A percentile compares a stretch with the other conserved stretches of the same genome.
Conservation (phyloP, 225 moss, liverwort and hornwort species). For the Polytrichum commune region DNA sequence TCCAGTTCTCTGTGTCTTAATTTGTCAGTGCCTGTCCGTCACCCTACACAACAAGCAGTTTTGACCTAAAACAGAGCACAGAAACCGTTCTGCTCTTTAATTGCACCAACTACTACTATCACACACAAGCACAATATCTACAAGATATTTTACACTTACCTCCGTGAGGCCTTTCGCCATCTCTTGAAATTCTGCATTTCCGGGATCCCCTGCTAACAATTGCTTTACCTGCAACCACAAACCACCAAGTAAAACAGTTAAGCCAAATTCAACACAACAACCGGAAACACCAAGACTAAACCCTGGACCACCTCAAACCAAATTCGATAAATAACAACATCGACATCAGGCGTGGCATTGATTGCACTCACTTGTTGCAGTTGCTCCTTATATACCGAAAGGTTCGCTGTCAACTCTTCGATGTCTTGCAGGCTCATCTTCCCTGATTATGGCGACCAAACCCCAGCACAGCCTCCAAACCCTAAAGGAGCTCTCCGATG, state of each 20-base stretch:
- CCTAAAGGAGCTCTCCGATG: no score
- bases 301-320: no score
- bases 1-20: conserved; percentile 56
- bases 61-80: conserved; percentile 34
- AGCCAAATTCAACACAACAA: background rate
- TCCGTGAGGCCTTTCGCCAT: conserved; percentile 85
- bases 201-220: conserved; percentile 65
- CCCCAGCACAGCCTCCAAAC: no score
- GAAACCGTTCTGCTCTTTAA: conserved; percentile 30
- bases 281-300: no score
- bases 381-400: conserved; percentile 86
- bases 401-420: conserved; percentile 82
- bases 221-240: conserved; percentile 70
- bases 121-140: conserved; percentile 18
- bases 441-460: conserved; percentile 1
- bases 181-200: conserved; percentile 78
- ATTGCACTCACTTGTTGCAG: conserved; percentile 62
- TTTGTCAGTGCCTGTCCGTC: conserved; percentile 48
- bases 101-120: conserved; percentile 27
- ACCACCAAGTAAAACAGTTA: background rate
- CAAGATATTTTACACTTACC: conserved; percentile 53
- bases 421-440: conserved; percentile 81
- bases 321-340: background rate
- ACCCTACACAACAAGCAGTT: conserved; percentile 43
- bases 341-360: no score